Evolutionary conservation across 768 basidiomycete genomes (phyloP).

Genomic region (Coprinopsis sp.): DNA sequence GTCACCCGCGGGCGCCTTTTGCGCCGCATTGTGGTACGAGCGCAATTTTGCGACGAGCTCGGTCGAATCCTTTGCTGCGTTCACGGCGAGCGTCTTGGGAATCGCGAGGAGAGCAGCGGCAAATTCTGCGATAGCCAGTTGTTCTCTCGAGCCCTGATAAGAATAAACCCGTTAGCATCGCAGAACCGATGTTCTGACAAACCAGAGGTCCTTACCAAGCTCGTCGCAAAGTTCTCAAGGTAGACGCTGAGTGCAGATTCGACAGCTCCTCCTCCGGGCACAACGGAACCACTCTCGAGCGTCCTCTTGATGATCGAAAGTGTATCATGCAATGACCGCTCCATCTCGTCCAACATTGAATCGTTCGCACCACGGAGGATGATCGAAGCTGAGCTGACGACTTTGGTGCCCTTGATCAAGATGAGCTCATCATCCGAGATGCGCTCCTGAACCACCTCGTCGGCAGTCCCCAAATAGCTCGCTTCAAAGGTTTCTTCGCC

Average conservation of each 20-base stretch:
- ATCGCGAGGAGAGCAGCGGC: slow-evolving; percentile 89
- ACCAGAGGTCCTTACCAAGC: slow-evolving; percentile 60
- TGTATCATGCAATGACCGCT: slow-evolving; percentile 91
- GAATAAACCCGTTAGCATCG: slow-evolving; percentile 7
- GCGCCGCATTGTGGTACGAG: slow-evolving; percentile 94
- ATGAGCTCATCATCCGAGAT: slow-evolving; percentile 99
- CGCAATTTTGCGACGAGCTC: slow-evolving; percentile 95
- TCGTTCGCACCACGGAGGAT: slow-evolving; percentile 96
- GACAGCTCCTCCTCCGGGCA: slow-evolving; percentile 96
- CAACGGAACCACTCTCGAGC: slow-evolving; percentile 90
- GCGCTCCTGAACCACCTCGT: slow-evolving; percentile 94
- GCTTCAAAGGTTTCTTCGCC: slow-evolving; percentile 98
- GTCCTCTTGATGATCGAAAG: slow-evolving; percentile 95
- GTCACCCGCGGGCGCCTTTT: slow-evolving; percentile 86
- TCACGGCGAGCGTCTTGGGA: slow-evolving; percentile 94
- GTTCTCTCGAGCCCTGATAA: slow-evolving; percentile 89
- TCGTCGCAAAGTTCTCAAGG: slow-evolving; percentile 97
- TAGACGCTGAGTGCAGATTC: slow-evolving; percentile 97
- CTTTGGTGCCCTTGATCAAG: slow-evolving; percentile 95
- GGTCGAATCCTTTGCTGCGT: slow-evolving; percentile 98
- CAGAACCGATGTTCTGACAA: slow-evolving; percentile 7
- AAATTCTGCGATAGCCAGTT: slow-evolving; percentile 99
- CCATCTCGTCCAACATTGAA: slow-evolving; percentile 99
- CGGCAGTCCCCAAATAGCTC: slow-evolving; percentile 83
- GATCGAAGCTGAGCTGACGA: slow-evolving; percentile 89